These are phyloP conservation scores for Rhodotorula mucilaginosa DNA, from an alignment of 1,284 basidiomycete genomes.

Conservation along the genomic window DNA sequence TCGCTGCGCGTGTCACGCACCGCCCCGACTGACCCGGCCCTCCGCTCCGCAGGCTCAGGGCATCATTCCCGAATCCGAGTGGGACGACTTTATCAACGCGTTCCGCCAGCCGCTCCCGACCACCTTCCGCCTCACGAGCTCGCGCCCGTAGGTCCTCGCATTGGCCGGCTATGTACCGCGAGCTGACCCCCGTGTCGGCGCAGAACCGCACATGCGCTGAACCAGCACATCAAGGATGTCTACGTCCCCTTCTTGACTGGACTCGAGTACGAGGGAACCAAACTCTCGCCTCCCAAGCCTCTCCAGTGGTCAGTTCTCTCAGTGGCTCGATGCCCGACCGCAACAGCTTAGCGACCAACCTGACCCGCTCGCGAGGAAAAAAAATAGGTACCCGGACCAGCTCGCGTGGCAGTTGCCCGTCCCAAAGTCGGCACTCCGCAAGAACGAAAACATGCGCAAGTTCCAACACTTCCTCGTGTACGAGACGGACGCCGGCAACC, in stretches of 20 bases:
- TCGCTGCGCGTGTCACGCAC: conserved; percentile 8
- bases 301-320: conserved; percentile 63
- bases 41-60: conserved; percentile 52
- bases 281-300: conserved; percentile 73
- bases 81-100: conserved; percentile 68
- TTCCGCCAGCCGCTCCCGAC: conserved; percentile 79
- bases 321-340: neutral
- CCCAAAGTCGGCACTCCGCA: conserved; percentile 83
- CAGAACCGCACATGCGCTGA: conserved; percentile 71
- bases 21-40: neutral
- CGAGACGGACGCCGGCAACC: conserved; percentile 96
- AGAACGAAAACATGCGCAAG: conserved; percentile 87
- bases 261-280: conserved; percentile 73
- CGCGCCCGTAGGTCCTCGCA: conserved; percentile 64
- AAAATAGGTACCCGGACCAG: conserved; percentile 79
- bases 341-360: neutral
- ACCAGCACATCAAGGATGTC: conserved; percentile 64
- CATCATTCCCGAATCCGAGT: conserved; percentile 69
- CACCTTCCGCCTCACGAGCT: conserved; percentile 89
- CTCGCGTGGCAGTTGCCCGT: conserved; percentile 96
- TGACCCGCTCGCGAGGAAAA: neutral
- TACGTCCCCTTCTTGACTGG: conserved; percentile 77
- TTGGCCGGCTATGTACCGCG: neutral
- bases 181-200: neutral
- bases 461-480: conserved; percentile 97